A percentile compares a stretch with the other conserved stretches of the same genome.
Conservation (phyloP, 768 basidiomycete genomes). For the Lentinula aciculospora region DNA sequence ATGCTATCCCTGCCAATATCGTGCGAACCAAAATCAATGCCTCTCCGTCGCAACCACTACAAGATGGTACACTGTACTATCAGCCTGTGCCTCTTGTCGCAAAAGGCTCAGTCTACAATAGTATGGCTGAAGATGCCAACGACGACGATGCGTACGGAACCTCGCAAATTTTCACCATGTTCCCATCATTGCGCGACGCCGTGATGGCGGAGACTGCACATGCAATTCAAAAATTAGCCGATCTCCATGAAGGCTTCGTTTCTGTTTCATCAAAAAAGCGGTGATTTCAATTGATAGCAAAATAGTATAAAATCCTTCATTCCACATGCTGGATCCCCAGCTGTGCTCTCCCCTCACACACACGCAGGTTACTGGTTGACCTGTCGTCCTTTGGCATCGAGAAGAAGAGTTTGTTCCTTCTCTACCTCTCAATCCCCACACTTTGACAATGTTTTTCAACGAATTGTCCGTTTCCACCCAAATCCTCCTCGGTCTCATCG, state of each 20-base stretch:
- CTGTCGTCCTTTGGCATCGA: slow-evolving; percentile 4
- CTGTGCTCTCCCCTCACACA: slow-evolving; percentile 2
- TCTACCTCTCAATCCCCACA: not conserved
- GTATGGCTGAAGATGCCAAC: too few species aligned
- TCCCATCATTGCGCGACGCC: not conserved
- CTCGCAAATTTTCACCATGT: not conserved
- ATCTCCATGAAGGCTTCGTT: not conserved
- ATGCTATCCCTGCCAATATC: not conserved
- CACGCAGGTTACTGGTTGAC: slow-evolving; percentile 7
- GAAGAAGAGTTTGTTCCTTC: slow-evolving; percentile 1
- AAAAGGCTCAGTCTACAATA: too few species aligned
- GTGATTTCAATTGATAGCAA: not conserved
- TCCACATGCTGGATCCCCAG: not conserved
- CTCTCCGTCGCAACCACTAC: too few species aligned
- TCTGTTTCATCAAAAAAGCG: slow-evolving; percentile 4
- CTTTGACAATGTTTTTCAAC: not conserved
- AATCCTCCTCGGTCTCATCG: not conserved
- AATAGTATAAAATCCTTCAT: not conserved
- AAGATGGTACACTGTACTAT: not conserved
- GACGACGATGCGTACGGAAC: too few species aligned
- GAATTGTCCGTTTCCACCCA: not conserved
- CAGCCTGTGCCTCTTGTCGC: too few species aligned
- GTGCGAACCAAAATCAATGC: not conserved
- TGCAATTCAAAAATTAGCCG: not conserved
- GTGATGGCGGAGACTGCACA: not conserved